A percentile compares a stretch with the other conserved stretches of the same genome.
phyloP scores from a whole-genome alignment of 169 alveolate genomes.

The Babesia divergens region DNA sequence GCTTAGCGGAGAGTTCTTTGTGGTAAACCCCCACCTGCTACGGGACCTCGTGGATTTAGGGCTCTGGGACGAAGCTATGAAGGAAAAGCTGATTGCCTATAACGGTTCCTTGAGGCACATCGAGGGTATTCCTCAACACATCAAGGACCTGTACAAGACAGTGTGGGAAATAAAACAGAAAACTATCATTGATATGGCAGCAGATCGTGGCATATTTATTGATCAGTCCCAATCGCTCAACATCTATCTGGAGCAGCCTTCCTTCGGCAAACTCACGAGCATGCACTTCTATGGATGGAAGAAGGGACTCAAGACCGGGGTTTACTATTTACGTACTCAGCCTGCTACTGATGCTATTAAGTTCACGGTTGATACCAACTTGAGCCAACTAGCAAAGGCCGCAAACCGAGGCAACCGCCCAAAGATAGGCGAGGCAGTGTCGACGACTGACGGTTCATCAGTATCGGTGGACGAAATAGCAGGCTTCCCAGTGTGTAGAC shows the following conservation, averaged over 20 bases:
- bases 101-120: slow-evolving; percentile 94
- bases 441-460: slow-evolving; percentile 64
- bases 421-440: slow-evolving; percentile 2
- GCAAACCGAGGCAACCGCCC: slow-evolving; percentile 11
- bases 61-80: slow-evolving; percentile 91
- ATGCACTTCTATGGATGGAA: slow-evolving; percentile 99
- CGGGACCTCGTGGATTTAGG: slow-evolving; percentile 91
- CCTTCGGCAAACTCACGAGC: slow-evolving; percentile 92
- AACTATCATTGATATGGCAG: slow-evolving; percentile 94
- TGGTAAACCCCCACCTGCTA: slow-evolving; percentile 95
- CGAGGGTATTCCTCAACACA: slow-evolving; percentile 89
- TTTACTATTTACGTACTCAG: slow-evolving; percentile 94
- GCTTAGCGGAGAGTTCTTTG: slow-evolving; percentile 96
- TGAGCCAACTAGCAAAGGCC: slow-evolving; percentile 69
- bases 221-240: slow-evolving; percentile 94
- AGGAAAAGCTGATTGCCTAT: slow-evolving; percentile 90
- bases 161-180: slow-evolving; percentile 99
- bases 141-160: slow-evolving; percentile 90
- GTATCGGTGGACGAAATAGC: slow-evolving; percentile 32
- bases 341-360: slow-evolving; percentile 98
- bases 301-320: slow-evolving; percentile 96
- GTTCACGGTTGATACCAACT: slow-evolving; percentile 92
- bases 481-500: slow-evolving; percentile 45
- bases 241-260: slow-evolving; percentile 93
- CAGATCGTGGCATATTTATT: slow-evolving; percentile 92